Conservation (phyloP, 2,329 filamentous ascomycete species). For the Cladophialophora immunda region DNA sequence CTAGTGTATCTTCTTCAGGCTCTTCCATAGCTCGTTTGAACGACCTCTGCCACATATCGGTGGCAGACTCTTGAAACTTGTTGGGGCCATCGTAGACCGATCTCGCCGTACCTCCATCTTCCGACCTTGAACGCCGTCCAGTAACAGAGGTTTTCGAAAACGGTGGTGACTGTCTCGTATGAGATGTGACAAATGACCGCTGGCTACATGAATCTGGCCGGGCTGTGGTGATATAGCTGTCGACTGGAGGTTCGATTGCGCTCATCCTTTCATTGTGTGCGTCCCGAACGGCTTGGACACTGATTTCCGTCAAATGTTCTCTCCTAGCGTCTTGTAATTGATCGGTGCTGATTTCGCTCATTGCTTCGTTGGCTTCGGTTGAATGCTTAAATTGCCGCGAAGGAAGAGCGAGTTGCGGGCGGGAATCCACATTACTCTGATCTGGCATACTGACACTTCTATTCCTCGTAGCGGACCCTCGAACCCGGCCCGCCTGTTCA, state of each 20-base stretch:
- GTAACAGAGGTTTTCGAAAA: not conserved
- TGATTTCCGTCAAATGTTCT: constrained; percentile 32
- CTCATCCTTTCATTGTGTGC: constrained; percentile 30
- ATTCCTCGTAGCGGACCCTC: constrained; percentile 10
- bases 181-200: not conserved
- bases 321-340: constrained; percentile 24
- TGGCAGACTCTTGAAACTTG: constrained; percentile 24
- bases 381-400: constrained; percentile 1
- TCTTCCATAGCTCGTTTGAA: constrained; percentile 28
- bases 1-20: constrained; percentile 22
- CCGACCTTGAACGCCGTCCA: constrained; percentile 5
- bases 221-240: not conserved
- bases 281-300: constrained; percentile 24
- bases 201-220: constrained; percentile 5
- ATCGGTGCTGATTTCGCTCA: constrained; percentile 34
- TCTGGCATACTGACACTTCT: constrained; percentile 35
- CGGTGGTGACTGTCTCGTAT: constrained; percentile 2
- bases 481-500: not conserved
- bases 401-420: not conserved
- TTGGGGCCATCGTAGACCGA: not conserved
- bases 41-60: constrained; percentile 33
- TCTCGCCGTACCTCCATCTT: not conserved
- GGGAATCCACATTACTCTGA: not conserved
- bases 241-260: constrained; percentile 22
- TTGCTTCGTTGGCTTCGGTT: constrained; percentile 29